Evolutionary conservation across 305 asterid genomes (phyloP), one percentile per base, ranked within the genome.

Genomic region (Fraxinus baroniana): DNA sequence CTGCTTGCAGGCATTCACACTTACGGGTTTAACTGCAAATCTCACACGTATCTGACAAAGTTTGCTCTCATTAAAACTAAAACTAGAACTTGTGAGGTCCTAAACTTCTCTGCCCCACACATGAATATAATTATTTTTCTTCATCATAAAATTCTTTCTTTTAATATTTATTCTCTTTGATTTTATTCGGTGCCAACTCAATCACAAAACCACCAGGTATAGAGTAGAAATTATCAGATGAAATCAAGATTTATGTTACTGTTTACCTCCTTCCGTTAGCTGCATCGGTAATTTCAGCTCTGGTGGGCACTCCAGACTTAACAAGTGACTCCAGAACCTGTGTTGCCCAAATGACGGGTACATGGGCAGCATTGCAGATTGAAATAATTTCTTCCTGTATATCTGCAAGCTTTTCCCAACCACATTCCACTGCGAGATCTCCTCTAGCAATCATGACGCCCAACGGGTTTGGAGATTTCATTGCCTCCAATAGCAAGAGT

Each of bases 371-470:
- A 20, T 86, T 78, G 75, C 93, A 91, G 5, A 89, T 86, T 5
- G 91, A 88, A 79, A 92, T 79, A 80, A 92, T 88, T 80, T 92
- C 94, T 66, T 89, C 91, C 83, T 92, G 97, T 81, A 89, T 90
- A 82, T 89, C 91, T 7, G 92, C 93, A 41, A 92, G 91, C 86
- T 88, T 90, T 81, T 92, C 97, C 95, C 95, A 92, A 78, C 95
- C 97, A 49, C 97, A 92, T 83, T 92, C 97, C 80, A 92, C 97
- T 5, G 97, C 97, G 30, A 92, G 97, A 86, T 92, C 97, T 33
- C 97, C 97, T 88, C 97, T 87, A 74, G 97, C 97, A 66, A 92
- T 89, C 97, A 92, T 92, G 77, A 92, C 91, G 4, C 97, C 95
- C 57, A 92, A 80, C 17, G 93, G 94, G 72, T 92, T 92, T 17